Evolutionary conservation across 352 stramenopile genomes (phyloP), one percentile per base, ranked within the genome.

Genomic region (Detonula confervacea): DNA sequence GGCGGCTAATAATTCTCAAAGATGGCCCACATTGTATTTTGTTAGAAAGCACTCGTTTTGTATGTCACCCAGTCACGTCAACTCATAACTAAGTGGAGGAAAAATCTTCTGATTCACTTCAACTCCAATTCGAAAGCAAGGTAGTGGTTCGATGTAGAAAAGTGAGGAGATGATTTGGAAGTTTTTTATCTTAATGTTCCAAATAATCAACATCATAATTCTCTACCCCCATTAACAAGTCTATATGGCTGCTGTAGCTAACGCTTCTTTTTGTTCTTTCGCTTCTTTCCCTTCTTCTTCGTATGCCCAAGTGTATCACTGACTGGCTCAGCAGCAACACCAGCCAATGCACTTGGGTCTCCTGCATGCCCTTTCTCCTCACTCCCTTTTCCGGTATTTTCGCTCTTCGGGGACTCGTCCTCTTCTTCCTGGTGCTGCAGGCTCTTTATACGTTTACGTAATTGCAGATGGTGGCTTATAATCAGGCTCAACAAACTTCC

Each of bases 201-300:
- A 37, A 37, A 37, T 3, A 37, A 37, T 37, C 30, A 37, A 37
- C 8, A 37, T 37, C 30, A 37, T 8, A 37, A 37, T 8, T 9
- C 30, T 8, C 30, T 37, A 37, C 30, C 30, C 30, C 30, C 8
- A 37, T 8, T 3, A 37, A 37, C 30, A 37, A 37, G 30, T 3
- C 30, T 37, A 37, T 37, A 37, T 37, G 30, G 30, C 30, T 37
- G 30, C 30, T 37, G 30, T 37, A 9, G 8, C 51, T 60, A 60
- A 35, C 39, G 35, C 35, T 67, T 67, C 59, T 67, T 67, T 54
- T 27, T 67, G 59, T 67, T 67, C 35, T 29, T 67, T 54, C 37
- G 49, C 7, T 67, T 67, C 37, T 67, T 67, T 18, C 54, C 59
- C 24, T 47, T 70, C 14, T 59, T 70, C 59, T 59, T 59, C 42